Percentiles rank a stretch among this genome's conserved stretches.
Evolutionary conservation across 176 grass and related monocot species (phyloP).

Genomic region (Ampelocalamus luodianensis): DNA sequence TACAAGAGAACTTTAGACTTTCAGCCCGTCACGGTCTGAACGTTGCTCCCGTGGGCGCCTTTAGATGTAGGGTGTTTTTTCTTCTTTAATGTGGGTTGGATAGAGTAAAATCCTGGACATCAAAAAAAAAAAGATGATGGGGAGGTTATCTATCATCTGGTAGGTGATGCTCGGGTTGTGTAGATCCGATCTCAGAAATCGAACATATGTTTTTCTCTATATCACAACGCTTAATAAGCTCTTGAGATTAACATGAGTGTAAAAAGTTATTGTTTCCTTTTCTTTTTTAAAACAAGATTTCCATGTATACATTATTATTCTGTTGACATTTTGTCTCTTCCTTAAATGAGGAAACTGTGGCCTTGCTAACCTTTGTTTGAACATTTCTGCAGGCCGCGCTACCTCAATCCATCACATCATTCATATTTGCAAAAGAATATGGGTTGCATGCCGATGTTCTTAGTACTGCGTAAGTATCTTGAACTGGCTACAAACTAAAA

Average conservation of each 20-base stretch:
- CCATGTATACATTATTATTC: neutral
- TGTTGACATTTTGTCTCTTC: neutral
- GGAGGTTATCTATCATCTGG: neutral
- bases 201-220: conserved; percentile 18
- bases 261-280: neutral
- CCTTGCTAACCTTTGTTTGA: conserved; percentile 40
- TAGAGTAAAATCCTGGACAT: too few species aligned
- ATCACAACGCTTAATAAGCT: neutral
- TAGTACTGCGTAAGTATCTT: conserved; percentile 83
- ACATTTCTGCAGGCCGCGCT: conserved; percentile 74
- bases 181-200: neutral
- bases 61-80: too few species aligned
- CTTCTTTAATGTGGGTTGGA: too few species aligned
- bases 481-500: conserved; percentile 26
- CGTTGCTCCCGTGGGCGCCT: too few species aligned
- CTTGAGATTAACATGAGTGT: conserved; percentile 1
- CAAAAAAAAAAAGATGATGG: too few species aligned
- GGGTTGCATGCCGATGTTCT: conserved; percentile 87
- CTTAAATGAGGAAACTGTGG: conserved; percentile 24
- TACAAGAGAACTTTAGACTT: too few species aligned
- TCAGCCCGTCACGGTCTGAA: too few species aligned
- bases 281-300: neutral
- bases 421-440: conserved; percentile 94
- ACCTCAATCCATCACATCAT: conserved; percentile 93
- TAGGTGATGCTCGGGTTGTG: neutral